A percentile compares a stretch with the other conserved stretches of the same genome.
These are phyloP conservation scores for Sporisorium sorghi DNA, from an alignment of 1,284 basidiomycete species.

Conservation along the genomic window DNA sequence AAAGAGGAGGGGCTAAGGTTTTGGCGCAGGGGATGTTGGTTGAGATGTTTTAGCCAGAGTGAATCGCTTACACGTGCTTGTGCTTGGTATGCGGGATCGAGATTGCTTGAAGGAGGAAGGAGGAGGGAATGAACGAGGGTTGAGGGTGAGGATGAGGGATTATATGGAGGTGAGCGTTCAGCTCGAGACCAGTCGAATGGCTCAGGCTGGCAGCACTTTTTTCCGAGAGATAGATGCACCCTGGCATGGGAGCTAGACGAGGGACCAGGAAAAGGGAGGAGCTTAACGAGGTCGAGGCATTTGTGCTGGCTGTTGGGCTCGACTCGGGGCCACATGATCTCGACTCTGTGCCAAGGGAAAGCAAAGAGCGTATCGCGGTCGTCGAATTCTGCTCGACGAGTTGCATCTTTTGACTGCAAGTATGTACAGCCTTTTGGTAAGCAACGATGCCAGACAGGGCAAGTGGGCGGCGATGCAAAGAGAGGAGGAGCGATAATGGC, in stretches of 20 bases:
- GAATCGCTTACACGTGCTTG: constrained; percentile 1
- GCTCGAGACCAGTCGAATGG: background rate
- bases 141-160: constrained; percentile 26
- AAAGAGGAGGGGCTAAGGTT: background rate
- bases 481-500: background rate
- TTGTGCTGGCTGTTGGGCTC: background rate
- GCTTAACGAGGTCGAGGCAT: constrained; percentile 29
- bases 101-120: background rate
- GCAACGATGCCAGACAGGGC: background rate
- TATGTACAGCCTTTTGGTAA: too few relatives aligned
- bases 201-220: constrained; percentile 1
- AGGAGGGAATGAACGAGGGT: constrained; percentile 1
- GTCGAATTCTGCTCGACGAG: too few relatives aligned
- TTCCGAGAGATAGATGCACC: background rate
- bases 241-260: constrained; percentile 21
- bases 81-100: background rate
- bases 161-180: constrained; percentile 16
- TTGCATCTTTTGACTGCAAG: background rate
- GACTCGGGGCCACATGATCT: background rate
- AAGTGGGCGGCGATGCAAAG: background rate
- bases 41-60: constrained; percentile 10
- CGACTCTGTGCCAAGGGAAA: constrained; percentile 1
- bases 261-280: constrained; percentile 7
- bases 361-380: background rate
- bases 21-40: background rate